Evolutionary conservation across 805 yeast species (phyloP), one percentile per base, ranked within the genome.

Genomic region (Starmerella bacillaris): DNA sequence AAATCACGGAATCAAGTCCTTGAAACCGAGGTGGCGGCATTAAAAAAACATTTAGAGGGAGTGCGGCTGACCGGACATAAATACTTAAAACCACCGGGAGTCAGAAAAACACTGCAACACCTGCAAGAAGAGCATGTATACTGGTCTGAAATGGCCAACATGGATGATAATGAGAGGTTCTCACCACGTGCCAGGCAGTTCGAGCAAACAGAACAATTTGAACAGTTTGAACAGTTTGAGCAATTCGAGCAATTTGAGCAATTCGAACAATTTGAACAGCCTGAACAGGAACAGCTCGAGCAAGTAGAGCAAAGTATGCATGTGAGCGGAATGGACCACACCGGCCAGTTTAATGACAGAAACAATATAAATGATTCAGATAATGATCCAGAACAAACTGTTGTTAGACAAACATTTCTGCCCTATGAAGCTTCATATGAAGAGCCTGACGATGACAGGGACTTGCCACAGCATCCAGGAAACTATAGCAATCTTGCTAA

Each of bases 21-120:
- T 4, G 21, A 21, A 24, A 31, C 29, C 3, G 36, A 31, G 20
- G 3, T 37, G 9, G 21, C 15, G 16, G 38, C 38, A 5, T 5
- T 17, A 18, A 26, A 36, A 21, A 20, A 20, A 20, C 16, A 14
- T 9, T 34, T 43, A 11, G 38, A 37, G 27, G 37, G 28, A 2
- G 17, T 38, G 12, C 18, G 35, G 15, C 39, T 36, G 8, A 27
- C 36, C 2, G 47, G 47, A 12, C 37, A 36, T 35, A 29, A 29
- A 18, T 38, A 28, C 21, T 48, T 76, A 37, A 58, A 59, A 30
- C 82, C 83, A 0, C 61, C 74, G 8, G 83, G 82, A 0, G 47
- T 72, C 7, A 59, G 61, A 3, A 69, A 64, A 49, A 74, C 78
- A 1, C 59, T 72, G 43, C 55, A 52, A 20, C 48, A 50, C 17